Conservation (phyloP, 1,284 basidiomycete genomes). For the Hymenochaete sp. region DNA sequence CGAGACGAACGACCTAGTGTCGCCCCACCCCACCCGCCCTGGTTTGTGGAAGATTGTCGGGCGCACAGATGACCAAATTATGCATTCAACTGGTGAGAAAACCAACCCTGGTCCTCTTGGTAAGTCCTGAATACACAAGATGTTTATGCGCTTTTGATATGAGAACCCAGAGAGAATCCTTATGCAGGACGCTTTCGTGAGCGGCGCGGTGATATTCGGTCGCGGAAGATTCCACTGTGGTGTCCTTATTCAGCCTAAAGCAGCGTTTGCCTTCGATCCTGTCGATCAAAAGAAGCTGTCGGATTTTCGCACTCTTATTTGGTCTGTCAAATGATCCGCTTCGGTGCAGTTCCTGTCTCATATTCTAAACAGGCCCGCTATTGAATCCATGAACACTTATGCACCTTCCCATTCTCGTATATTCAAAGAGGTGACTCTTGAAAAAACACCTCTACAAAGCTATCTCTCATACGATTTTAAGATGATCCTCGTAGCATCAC, state of each 20-base stretch:
- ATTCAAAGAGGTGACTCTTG: conserved; percentile 6
- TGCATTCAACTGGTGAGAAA: conserved; percentile 45
- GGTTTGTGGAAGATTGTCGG: conserved; percentile 38
- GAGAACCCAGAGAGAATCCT: conserved; percentile 30
- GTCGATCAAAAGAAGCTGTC: conserved; percentile 5
- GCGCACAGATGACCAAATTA: conserved; percentile 43
- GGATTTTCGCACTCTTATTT: conserved; percentile 7
- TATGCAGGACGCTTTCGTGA: conserved; percentile 28
- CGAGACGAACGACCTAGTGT: conserved; percentile 35
- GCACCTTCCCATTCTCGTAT: conserved; percentile 6
- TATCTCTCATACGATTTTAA: neutral
- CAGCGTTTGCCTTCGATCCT: conserved; percentile 19
- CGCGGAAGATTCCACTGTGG: conserved; percentile 35
- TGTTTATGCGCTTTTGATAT: neutral
- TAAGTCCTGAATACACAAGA: no score
- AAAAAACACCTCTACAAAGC: no score
- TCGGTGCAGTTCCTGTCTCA: neutral
- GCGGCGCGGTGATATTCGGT: conserved; percentile 31
- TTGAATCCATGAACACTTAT: conserved; percentile 2
- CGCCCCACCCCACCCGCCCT: conserved; percentile 36
- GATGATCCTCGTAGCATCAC: conserved; percentile 18
- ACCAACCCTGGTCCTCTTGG: conserved; percentile 37
- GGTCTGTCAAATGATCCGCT: conserved; percentile 1
- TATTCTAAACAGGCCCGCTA: neutral
- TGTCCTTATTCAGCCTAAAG: conserved; percentile 32